Percentiles rank a stretch among this genome's conserved stretches.
Conservation (phyloP, 371 early-diverging fungal species). For the Zychaea mexicana region DNA sequence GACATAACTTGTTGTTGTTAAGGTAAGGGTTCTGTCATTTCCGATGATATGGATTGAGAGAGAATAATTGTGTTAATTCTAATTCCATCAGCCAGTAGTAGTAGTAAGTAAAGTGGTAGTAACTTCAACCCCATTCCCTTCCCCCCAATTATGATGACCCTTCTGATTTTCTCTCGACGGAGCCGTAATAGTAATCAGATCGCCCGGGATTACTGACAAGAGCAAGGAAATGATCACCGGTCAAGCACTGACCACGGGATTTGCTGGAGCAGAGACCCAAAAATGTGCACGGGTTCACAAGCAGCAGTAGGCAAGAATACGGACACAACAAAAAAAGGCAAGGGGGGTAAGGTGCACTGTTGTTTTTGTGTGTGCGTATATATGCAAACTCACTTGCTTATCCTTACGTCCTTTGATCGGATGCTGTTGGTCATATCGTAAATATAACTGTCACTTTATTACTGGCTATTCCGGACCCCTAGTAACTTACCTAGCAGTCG, state of each 20-base stretch:
- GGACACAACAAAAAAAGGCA: neutral
- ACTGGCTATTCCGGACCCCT: too few relatives aligned
- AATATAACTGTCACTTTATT: neutral
- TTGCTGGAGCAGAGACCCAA: neutral
- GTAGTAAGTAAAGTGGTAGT: too few relatives aligned
- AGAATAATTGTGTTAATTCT: too few relatives aligned
- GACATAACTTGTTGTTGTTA: too few relatives aligned
- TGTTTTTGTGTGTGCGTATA: too few relatives aligned
- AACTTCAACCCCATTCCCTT: neutral
- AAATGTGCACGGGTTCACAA: conserved; percentile 1
- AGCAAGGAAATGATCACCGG: neutral
- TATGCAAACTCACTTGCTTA: too few relatives aligned
- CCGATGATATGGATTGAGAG: too few relatives aligned
- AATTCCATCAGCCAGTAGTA: too few relatives aligned
- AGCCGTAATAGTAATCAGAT: neutral
- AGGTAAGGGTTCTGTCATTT: too few relatives aligned
- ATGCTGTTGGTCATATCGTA: conserved; percentile 3
- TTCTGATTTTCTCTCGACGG: neutral
- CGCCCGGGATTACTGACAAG: conserved; percentile 7
- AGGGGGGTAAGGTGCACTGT: neutral
- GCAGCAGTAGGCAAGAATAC: neutral
- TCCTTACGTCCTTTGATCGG: too few relatives aligned
- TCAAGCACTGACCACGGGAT: conserved; percentile 7
- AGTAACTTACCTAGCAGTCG: too few relatives aligned
- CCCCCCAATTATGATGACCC: neutral